Conservation (phyloP, 805 yeast species). For the Maudiozyma bulderi region DNA sequence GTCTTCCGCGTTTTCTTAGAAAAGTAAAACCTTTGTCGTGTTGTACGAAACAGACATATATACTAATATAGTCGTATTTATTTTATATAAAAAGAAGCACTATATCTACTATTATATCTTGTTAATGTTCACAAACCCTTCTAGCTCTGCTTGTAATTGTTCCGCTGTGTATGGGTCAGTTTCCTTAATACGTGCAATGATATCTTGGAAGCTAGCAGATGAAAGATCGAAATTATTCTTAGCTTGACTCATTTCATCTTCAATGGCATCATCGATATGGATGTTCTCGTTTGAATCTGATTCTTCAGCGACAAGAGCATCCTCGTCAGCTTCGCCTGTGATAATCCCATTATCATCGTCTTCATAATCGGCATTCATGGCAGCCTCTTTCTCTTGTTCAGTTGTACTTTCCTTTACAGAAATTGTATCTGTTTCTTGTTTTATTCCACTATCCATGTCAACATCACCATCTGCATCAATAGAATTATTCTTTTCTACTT, state of each 20-base stretch:
- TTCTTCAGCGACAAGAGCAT: slow-evolving; percentile 25
- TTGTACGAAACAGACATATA: no score
- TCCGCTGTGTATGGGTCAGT: slow-evolving; percentile 19
- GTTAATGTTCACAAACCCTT: slow-evolving; percentile 21
- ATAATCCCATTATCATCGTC: slow-evolving; percentile 26
- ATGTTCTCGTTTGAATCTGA: slow-evolving; percentile 24
- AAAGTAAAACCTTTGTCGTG: no score
- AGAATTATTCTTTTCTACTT: slow-evolving; percentile 11
- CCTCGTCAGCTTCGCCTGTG: slow-evolving; percentile 27
- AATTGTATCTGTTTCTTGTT: neutral
- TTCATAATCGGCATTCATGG: slow-evolving; percentile 9
- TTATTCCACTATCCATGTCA: slow-evolving; percentile 13
- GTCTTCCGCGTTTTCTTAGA: no score
- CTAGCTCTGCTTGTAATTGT: slow-evolving; percentile 11
- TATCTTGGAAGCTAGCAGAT: slow-evolving; percentile 24
- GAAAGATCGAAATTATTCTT: slow-evolving; percentile 18
- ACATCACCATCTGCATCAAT: slow-evolving; percentile 24
- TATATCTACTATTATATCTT: slow-evolving; percentile 7
- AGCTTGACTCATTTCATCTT: slow-evolving; percentile 5
- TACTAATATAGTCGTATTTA: no score
- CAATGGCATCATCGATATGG: slow-evolving; percentile 19
- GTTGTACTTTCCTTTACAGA: neutral
- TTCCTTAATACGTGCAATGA: slow-evolving; percentile 20
- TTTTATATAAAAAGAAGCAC: no score
- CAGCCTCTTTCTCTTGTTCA: neutral